Evolutionary conservation across 2,329 filamentous ascomycete genomes (phyloP).

Genomic region (Fusarium sp.): DNA sequence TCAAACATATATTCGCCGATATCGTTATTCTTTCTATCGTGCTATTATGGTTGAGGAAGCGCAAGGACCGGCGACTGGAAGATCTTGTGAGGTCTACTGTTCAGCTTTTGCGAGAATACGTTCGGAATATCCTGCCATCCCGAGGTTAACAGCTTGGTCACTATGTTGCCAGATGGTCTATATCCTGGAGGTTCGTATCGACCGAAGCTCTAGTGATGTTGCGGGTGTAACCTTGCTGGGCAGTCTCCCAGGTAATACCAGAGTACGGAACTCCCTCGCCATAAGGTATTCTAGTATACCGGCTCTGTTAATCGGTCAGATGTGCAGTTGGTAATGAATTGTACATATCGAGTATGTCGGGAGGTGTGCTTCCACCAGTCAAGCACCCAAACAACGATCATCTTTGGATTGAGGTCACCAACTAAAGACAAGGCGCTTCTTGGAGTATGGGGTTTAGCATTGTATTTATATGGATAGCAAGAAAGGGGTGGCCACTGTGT

Average conservation of each 20-base stretch:
- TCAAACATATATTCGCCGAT: conserved; percentile 82
- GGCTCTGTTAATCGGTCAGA: background rate
- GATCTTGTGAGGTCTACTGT: conserved; percentile 76
- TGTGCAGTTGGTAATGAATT: background rate
- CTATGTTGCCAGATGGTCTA: background rate
- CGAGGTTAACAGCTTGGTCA: conserved; percentile 54
- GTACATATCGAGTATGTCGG: background rate
- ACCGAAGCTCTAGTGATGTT: too few relatives aligned
- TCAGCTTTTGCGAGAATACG: conserved; percentile 67
- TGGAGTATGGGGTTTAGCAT: conserved; percentile 18
- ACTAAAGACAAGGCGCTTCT: conserved; percentile 12
- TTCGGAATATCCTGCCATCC: conserved; percentile 67
- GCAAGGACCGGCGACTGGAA: conserved; percentile 77
- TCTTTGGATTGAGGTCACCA: background rate
- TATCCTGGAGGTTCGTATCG: too few relatives aligned
- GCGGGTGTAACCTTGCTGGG: background rate
- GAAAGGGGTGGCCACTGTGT: conserved; percentile 4
- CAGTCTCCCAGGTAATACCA: background rate
- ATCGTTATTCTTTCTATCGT: conserved; percentile 72
- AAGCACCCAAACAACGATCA: background rate
- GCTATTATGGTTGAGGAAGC: conserved; percentile 76
- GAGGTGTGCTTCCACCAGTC: background rate
- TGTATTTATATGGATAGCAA: conserved; percentile 19
- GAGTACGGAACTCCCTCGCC: background rate
- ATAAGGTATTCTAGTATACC: background rate